Percentiles rank a stretch among this genome's conserved stretches.
Conservation (phyloP, 345 rosid species). For the Abelmoschus esculentus region DNA sequence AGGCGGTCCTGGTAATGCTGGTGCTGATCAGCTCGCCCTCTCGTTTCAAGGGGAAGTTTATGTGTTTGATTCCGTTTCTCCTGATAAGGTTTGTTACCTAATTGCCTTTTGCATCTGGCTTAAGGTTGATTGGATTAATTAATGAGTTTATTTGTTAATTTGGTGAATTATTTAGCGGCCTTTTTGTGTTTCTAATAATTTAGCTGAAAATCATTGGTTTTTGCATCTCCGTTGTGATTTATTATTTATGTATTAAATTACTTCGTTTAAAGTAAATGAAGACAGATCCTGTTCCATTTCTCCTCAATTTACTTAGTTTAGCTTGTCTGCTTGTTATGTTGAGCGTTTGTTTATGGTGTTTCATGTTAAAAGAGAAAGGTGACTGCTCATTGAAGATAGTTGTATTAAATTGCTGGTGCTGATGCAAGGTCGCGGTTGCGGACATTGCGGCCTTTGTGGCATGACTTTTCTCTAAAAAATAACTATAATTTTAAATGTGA, state of each 20-base stretch:
- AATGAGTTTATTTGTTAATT: not conserved
- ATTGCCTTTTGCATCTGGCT: not conserved
- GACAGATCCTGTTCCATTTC: not conserved
- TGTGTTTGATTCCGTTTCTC: slow-evolving; percentile 37
- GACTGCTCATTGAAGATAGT: not conserved
- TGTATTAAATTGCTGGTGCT: not conserved
- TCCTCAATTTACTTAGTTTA: not conserved
- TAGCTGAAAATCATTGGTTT: not conserved
- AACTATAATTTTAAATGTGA: too few species aligned
- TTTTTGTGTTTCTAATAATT: not conserved
- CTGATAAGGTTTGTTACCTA: slow-evolving; percentile 29
- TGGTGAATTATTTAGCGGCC: not conserved
- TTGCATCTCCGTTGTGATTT: not conserved
- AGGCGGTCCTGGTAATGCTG: slow-evolving; percentile 12
- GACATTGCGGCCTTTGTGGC: too few species aligned
- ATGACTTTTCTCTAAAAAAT: too few species aligned
- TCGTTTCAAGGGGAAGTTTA: slow-evolving; percentile 47
- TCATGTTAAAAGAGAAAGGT: not conserved
- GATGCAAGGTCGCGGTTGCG: too few species aligned
- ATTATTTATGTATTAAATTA: not conserved
- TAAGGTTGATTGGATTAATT: slow-evolving; percentile 4
- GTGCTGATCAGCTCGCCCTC: slow-evolving; percentile 33
- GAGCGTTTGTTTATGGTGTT: not conserved
- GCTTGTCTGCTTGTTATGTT: not conserved
- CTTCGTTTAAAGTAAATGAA: not conserved